Percentiles rank a stretch among this genome's conserved stretches.
phyloP scores from a whole-genome alignment of 331 rosid genomes.

The Phaseolus coccineus region DNA sequence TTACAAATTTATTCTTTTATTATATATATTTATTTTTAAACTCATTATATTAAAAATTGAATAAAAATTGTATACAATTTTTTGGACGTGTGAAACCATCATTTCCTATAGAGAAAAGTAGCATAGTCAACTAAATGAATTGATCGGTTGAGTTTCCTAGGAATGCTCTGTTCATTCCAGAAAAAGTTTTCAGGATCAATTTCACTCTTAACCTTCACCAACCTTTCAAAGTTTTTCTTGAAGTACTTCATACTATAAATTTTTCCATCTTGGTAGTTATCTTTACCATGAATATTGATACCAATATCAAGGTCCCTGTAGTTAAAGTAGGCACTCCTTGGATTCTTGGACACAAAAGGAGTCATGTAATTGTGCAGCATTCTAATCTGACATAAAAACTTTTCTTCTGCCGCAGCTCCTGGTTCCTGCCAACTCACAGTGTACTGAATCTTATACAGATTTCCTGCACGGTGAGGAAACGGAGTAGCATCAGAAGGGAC shows the following conservation, averaged over 20 bases:
- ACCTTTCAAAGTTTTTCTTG: conserved; percentile 47
- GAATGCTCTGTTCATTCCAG: conserved; percentile 60
- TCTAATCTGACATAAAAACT: conserved; percentile 37
- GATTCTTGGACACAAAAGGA: conserved; percentile 59
- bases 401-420: conserved; percentile 41
- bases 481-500: conserved; percentile 64
- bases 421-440: conserved; percentile 63
- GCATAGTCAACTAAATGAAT: conserved; percentile 9
- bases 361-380: conserved; percentile 52
- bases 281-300: conserved; percentile 40
- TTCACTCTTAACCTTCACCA: conserved; percentile 49
- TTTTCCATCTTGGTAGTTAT: conserved; percentile 47
- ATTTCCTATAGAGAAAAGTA: neutral
- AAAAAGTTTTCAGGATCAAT: conserved; percentile 56
- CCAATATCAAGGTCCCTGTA: conserved; percentile 65
- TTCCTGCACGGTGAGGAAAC: conserved; percentile 80
- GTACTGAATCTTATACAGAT: conserved; percentile 77
- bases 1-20: too few relatives aligned
- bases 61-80: too few relatives aligned
- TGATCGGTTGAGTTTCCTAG: conserved; percentile 11
- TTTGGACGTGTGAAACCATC: too few relatives aligned
- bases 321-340: conserved; percentile 56
- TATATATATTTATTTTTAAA: too few relatives aligned
- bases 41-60: too few relatives aligned
- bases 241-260: conserved; percentile 52